Evolutionary conservation across 23 red algal species (phyloP), one percentile per base, ranked within the genome.

Genomic region (Pyropia haitanensis): DNA sequence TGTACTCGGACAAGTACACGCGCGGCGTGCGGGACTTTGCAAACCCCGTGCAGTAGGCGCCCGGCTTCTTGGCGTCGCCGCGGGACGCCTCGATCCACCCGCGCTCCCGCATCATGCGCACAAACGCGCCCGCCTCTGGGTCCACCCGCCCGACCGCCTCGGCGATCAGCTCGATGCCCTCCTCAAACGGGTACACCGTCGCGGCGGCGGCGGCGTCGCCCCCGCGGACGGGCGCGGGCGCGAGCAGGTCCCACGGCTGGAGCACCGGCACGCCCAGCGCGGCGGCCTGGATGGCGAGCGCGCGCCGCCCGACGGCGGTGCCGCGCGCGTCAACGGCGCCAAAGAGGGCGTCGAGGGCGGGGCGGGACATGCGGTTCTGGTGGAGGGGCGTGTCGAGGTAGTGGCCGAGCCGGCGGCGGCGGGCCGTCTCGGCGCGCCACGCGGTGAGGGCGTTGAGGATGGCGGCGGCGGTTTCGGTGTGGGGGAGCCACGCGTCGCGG

Each of bases 21-120:
- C 84, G 54, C 22, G 84, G 84, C 22, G 72, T 80, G 23, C 84
- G 30, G 18, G 74, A 77, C 56, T 89, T 89, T 2, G 74, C 23
- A 74, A 89, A 89, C 1, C 68, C 73, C 5, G 84, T 89, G 63
- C 76, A 81, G 27, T 71, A 88, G 63, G 84, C 84, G n/a, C 84
- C 84, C 39, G 84, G 84, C 49, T 70, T n/a, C 70, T 89, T 89
- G 56, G 71, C 74, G 48, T 81, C 76, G 17, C 75, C 84, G 30
- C 70, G 63, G 9, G 75, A 80, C 25, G 84, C 84, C 52, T 89
- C 84, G 51, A 89, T 89, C 84, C 84, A 89, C 26, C 58, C 48
- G 3, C 77, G 70, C 8, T 89, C 84, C 3, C 65, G 49, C 73
- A 89, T 79, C 66, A 79, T 80, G n/a, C 60, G 39, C 13, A 89